Evolutionary conservation across 495 filamentous ascomycete species (phyloP), one percentile per base, ranked within the genome.

Genomic region (Penicillium tannophilum): DNA sequence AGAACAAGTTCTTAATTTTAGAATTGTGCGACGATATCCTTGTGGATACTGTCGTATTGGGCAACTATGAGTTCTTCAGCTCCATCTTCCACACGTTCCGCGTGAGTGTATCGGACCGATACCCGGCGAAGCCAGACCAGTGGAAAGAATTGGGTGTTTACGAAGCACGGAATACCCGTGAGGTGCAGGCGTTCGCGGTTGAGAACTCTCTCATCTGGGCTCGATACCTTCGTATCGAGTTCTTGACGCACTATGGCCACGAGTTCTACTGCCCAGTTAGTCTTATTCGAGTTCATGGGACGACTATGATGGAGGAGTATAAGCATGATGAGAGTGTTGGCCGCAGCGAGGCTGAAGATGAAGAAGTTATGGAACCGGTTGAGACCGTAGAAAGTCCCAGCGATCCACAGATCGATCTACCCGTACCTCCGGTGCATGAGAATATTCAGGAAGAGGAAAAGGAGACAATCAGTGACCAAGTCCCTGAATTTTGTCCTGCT

Each of bases 51-150:
- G 81, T 98, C 31, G 94, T 97, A 2, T 82, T 98, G 19, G 93
- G 94, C 43, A 98, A 98, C 72, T 98, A 93, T 70, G 94, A 97
- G 72, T 98, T 98, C 78, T 98, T 98, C 76, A 96, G 91, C 52
- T 95, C 90, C 60, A 97, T 96, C 81, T 91, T 98, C 66, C 88
- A 91, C 54, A 89, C 85, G 20, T 96, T 98, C 70, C 81, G 90
- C 19, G 86, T 98, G 53, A 92, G 89, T 66, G 92, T 97, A 23
- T 91, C 92, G 33, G 94, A 97, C 72, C 85, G 90, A 35, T 97
- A 97, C 71, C 94, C 94, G 3, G 89, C 93, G 30, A 97, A 97
- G 71, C 68, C 85, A 47, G 93, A 95, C 45, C 92, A 93, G 62
- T 98, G 94, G 94, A 90, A 88, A 58, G 86, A 91, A 41, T 71